Evolutionary conservation across 2,329 filamentous ascomycete species (phyloP), one percentile per base, ranked within the genome.

Genomic region (Ophiosphaerella narmari): DNA sequence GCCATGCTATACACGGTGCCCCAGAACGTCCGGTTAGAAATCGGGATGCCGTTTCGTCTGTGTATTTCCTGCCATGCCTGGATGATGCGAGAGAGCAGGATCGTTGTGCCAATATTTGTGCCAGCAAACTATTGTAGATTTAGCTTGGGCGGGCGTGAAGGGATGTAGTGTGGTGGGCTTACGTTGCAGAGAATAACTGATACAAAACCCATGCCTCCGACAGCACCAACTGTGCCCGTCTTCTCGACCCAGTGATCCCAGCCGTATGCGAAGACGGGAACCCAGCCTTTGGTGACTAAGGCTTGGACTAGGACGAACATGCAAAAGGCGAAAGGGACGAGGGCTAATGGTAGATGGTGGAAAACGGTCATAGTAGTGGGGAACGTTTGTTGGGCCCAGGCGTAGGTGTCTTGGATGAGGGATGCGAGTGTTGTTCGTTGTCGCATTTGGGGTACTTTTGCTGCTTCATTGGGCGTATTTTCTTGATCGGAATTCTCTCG

Each of bases 221-320:
- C 80, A 1, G 81, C 82, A 1, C 87, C 87, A 0, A 90, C 74
- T 0, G 85, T 87, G 0, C 87, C 87, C 0, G 87, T 90, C 65
- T 81, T 86, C 8, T 78, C 73, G 0, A 89, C 86, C 87, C 87
- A 90, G 43, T 87, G 83, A 49, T 88, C 82, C 87, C 87, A 90
- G 1, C 87, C 87, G 43, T 88, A 78, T 0, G 87, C 87, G 59
- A 90, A 90, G 0, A 90, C 85, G 0, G 82, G 80, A 0, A 90
- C 84, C 88, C 88, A 90, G 9, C 88, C 87, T 55, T 88, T 90
- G 0, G 85, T 89, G 0, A 88, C 87, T 1, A 91, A 72, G 0
- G 81, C 86, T 63, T 91, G 87, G 0, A 90, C 87, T 0, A 91
- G 79, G 8, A 90, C 79, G 54, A 90, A 90, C 87, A 90, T 90